A percentile compares a stretch with the other conserved stretches of the same genome.
Evolutionary conservation across 257 asterid species (phyloP).

Genomic region (Solanum megistacrolobum): DNA sequence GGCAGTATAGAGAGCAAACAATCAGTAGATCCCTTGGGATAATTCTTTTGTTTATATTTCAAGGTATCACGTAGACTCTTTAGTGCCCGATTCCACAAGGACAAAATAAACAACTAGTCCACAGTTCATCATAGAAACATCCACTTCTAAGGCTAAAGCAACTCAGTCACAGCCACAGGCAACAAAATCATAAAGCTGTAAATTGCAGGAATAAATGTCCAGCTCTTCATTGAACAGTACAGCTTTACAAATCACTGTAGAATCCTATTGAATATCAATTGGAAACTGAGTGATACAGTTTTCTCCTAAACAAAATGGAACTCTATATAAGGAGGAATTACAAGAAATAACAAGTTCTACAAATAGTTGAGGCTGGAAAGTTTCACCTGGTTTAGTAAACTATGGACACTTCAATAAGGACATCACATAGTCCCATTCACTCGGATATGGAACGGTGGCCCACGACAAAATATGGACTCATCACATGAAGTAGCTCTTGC

Average conservation of each 20-base stretch:
- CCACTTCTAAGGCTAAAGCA: not conserved
- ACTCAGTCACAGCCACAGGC: not conserved
- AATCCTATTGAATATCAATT: not conserved
- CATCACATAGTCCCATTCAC: conserved; percentile 51
- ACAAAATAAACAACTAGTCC: not conserved
- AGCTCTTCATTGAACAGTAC: not conserved
- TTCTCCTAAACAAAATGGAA: not conserved
- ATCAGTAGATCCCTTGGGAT: not conserved
- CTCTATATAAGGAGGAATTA: not conserved
- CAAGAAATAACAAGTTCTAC: not conserved
- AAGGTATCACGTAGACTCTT: not conserved
- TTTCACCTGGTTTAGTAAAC: not conserved
- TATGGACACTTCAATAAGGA: not conserved
- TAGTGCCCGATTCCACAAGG: not conserved
- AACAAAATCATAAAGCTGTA: not conserved
- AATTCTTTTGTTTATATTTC: not conserved
- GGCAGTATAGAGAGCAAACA: not conserved
- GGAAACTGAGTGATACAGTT: not conserved
- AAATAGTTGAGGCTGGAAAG: not conserved
- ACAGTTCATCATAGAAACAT: not conserved
- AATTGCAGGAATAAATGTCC: not conserved
- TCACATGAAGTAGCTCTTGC: conserved; percentile 59
- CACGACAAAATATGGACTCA: conserved; percentile 92
- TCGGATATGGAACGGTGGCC: conserved; percentile 86
- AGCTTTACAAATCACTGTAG: not conserved